These are phyloP conservation scores for Heritiera fomes DNA, from an alignment of 345 rosid genomes.

Conservation along the genomic window DNA sequence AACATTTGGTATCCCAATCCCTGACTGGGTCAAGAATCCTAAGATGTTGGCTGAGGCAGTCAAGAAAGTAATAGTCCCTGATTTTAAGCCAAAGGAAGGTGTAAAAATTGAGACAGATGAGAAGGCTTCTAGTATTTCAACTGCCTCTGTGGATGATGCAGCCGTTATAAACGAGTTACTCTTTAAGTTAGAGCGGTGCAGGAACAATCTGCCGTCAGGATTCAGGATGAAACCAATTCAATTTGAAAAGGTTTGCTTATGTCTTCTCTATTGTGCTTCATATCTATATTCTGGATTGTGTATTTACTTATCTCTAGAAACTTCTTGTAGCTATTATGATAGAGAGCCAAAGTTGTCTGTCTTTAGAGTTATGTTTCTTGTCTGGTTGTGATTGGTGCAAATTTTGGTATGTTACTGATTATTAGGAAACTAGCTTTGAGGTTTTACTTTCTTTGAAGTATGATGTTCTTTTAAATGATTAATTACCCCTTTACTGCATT, in stretches of 20 bases:
- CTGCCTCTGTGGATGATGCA: background rate
- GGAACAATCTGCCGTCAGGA: conserved; percentile 2
- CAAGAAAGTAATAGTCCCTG: conserved; percentile 8
- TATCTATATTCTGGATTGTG: background rate
- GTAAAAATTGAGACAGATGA: conserved; percentile 10
- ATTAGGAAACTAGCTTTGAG: conserved; percentile 4
- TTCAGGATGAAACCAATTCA: conserved; percentile 19
- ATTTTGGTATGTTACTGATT: background rate
- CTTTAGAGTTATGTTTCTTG: background rate
- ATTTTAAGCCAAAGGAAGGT: conserved; percentile 1
- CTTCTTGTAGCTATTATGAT: background rate
- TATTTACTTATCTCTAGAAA: background rate
- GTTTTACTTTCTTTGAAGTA: background rate
- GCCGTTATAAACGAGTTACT: background rate
- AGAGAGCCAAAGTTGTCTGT: background rate
- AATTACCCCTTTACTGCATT: background rate
- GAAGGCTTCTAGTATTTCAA: background rate
- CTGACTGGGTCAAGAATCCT: conserved; percentile 12
- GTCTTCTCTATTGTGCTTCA: background rate
- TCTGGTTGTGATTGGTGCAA: background rate
- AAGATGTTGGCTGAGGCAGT: conserved; percentile 14
- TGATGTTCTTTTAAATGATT: background rate
- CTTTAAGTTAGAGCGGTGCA: background rate
- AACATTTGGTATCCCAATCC: conserved; percentile 14
- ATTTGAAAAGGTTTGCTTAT: conserved; percentile 14